These are phyloP conservation scores for Daucus carota DNA, from an alignment of 129 eudicot genomes.

Conservation along the genomic window DNA sequence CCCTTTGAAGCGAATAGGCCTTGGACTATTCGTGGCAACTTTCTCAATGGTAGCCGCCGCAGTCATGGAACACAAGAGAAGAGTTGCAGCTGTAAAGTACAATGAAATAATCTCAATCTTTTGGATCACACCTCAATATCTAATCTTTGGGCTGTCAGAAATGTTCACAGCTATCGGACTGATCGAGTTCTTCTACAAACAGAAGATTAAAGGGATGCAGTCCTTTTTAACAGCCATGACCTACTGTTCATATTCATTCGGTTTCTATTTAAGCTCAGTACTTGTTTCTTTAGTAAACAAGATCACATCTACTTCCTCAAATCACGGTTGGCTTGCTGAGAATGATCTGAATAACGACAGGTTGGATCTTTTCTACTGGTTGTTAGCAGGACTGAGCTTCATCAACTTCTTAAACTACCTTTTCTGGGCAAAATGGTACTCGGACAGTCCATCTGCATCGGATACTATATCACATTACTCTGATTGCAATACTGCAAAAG, in stretches of 20 bases:
- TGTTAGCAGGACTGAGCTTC: slow-evolving; percentile 67
- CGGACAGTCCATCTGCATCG: not conserved
- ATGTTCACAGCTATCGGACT: slow-evolving; percentile 97
- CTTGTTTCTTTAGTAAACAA: slow-evolving; percentile 76
- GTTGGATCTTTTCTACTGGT: slow-evolving; percentile 81
- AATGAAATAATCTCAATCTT: slow-evolving; percentile 45
- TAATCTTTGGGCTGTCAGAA: slow-evolving; percentile 83
- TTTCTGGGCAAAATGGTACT: slow-evolving; percentile 78
- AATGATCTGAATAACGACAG: slow-evolving; percentile 71
- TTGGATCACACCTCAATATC: slow-evolving; percentile 86
- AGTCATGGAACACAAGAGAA: slow-evolving; percentile 59
- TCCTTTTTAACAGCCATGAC: slow-evolving; percentile 79
- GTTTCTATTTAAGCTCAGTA: slow-evolving; percentile 78
- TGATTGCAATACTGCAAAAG: slow-evolving; percentile 18
- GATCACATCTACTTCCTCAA: slow-evolving; percentile 35
- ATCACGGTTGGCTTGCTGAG: slow-evolving; percentile 68
- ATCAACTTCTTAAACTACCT: slow-evolving; percentile 65
- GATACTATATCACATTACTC: not conserved
- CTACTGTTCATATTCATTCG: slow-evolving; percentile 91
- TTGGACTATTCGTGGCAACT: slow-evolving; percentile 63
- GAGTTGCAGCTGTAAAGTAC: slow-evolving; percentile 27
- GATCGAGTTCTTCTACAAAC: slow-evolving; percentile 90
- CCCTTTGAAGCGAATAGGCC: slow-evolving; percentile 74
- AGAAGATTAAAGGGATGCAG: slow-evolving; percentile 71
- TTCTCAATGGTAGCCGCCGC: slow-evolving; percentile 94